Base-by-base conservation (phyloP, 257 asterid species). In the Primulina eburnea region DNA sequence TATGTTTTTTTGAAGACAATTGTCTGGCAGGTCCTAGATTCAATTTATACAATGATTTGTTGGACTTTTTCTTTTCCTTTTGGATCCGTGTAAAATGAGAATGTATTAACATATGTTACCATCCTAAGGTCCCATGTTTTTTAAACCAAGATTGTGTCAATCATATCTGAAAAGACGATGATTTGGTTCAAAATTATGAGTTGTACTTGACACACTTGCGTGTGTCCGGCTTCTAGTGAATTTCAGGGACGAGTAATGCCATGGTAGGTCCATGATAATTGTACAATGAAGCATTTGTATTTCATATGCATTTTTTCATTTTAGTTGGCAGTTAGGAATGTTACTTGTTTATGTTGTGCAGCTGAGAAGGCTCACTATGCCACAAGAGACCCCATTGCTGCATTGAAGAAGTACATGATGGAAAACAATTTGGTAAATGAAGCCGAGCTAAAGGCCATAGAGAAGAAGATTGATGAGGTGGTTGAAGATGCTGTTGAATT, bases 281-380 rank as follows among this genome's bases (percentile, higher is more conserved):
- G 38, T 8, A 40, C 38, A 26, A 57, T 57, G 33, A 6, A 64
- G 21, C 20, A 29, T 29, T 35, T 37, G 11, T 7, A 56, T 17
- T 3, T 33, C 17, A 8, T 33, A 47, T 50, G 17, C 52, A 34
- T 34, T 18, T 57, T 72, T 7, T 8, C 40, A 34, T 9, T 33
- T 24, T 5, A 35, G 24, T 35, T 18, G 43, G 40, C 9, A 24
- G 55, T 65, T 59, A 35, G 12, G 16, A 70, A 59, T 69, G 73
- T 28, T 73, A 57, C 35, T 65, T 18, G 2, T 58, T 67, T 71
- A 60, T 75, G 40, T 79, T 85, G 81, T 14, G 78, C 90, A 92
- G 98, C 93, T 81, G 95, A 92, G 87, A 92, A 92, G 87, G 94
- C 96, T 59, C 88, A 76, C 74, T 92, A 92, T 71, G 96, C 98